Conservation (phyloP, 2,329 filamentous ascomycete species). For the Cordyceps militaris region DNA sequence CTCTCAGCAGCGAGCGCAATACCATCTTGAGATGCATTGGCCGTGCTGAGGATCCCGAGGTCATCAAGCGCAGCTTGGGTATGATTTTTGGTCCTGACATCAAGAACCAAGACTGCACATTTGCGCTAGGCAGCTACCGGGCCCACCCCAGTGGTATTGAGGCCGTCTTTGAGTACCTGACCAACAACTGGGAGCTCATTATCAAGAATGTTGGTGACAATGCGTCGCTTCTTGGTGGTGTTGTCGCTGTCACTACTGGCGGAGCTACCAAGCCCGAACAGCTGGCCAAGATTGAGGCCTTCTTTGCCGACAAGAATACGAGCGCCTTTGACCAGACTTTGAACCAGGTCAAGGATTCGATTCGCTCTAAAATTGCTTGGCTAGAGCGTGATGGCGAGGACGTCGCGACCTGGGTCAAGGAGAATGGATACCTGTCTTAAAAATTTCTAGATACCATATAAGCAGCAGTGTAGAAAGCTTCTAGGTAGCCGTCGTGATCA, state of each 20-base stretch:
- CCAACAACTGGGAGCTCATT: constrained; percentile 80
- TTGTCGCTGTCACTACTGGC: constrained; percentile 75
- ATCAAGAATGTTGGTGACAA: constrained; percentile 75
- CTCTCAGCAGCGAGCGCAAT: constrained; percentile 73
- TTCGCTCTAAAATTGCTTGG: constrained; percentile 80
- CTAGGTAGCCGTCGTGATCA: too few relatives aligned
- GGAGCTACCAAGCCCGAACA: constrained; percentile 75
- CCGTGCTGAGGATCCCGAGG: constrained; percentile 65
- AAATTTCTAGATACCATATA: constrained; percentile 5
- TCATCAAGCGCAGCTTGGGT: constrained; percentile 74
- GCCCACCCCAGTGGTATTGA: constrained; percentile 70
- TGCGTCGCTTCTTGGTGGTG: constrained; percentile 77
- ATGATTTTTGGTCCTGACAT: constrained; percentile 73
- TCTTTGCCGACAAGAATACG: constrained; percentile 76
- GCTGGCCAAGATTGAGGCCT: constrained; percentile 65
- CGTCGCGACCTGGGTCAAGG: constrained; percentile 50
- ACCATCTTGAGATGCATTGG: constrained; percentile 80
- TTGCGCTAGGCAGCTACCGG: constrained; percentile 74
- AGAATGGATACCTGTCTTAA: constrained; percentile 23
- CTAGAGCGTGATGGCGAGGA: constrained; percentile 68
- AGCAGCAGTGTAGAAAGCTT: neutral
- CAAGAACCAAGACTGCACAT: constrained; percentile 91
- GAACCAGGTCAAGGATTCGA: constrained; percentile 80
- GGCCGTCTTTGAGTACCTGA: constrained; percentile 77
- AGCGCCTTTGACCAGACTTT: constrained; percentile 80